A percentile compares a stretch with the other conserved stretches of the same genome.
phyloP scores from a whole-genome alignment of 805 yeast species.

The Pichia phayaonensis region DNA sequence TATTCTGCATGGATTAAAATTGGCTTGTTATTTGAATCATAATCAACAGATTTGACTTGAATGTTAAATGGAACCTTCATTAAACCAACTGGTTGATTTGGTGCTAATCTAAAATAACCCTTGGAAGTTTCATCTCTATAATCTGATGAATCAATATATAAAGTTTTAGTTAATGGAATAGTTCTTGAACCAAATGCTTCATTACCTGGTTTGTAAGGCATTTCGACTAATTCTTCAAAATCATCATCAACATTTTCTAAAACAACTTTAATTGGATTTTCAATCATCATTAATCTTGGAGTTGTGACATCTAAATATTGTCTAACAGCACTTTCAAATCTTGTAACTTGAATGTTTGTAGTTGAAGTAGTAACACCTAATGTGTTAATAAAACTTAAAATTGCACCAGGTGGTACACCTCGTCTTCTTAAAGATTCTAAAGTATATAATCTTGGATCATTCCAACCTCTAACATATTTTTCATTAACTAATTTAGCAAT shows the following conservation, averaged over 20 bases:
- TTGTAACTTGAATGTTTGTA: constrained; percentile 79
- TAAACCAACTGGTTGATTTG: constrained; percentile 90
- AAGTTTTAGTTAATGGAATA: constrained; percentile 66
- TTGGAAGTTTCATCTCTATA: constrained; percentile 58
- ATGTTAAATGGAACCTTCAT: constrained; percentile 84
- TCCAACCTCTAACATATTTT: constrained; percentile 87
- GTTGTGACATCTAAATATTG: constrained; percentile 81
- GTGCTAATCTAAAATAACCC: constrained; percentile 90
- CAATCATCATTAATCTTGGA: constrained; percentile 90
- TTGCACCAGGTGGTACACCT: constrained; percentile 98
- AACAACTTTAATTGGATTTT: constrained; percentile 77
- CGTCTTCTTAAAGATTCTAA: constrained; percentile 92
- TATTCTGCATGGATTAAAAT: constrained; percentile 71
- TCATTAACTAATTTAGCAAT: constrained; percentile 87
- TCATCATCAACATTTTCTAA: constrained; percentile 76
- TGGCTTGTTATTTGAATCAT: constrained; percentile 54
- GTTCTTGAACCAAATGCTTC: constrained; percentile 67
- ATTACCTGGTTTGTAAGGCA: constrained; percentile 87
- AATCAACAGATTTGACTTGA: constrained; percentile 60
- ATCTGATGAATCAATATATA: constrained; percentile 86
- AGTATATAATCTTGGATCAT: constrained; percentile 94
- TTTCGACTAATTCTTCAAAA: constrained; percentile 57
- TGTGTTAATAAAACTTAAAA: constrained; percentile 85
- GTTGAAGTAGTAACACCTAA: constrained; percentile 94
- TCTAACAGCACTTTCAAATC: constrained; percentile 89